Evolutionary conservation across 1,284 basidiomycete species (phyloP).

Genomic region (Cryptococcus neoformans): DNA sequence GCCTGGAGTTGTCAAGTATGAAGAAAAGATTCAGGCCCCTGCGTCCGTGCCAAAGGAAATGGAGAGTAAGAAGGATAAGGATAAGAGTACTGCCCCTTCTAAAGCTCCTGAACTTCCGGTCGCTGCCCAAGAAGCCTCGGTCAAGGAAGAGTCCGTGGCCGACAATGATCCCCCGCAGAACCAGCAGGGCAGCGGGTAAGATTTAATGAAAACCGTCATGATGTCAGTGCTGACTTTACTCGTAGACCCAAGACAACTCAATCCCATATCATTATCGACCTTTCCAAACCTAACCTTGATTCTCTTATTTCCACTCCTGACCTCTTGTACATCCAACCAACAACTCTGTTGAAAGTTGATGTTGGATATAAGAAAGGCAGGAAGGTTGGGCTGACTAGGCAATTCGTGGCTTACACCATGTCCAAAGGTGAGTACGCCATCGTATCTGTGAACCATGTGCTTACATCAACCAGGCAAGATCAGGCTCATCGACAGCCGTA

Average conservation of each 20-base stretch:
- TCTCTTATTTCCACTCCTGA: constrained; percentile 21
- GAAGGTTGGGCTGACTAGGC: constrained; percentile 28
- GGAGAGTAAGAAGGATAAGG: not conserved
- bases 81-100: not conserved
- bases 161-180: no score
- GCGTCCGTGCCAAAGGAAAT: no score
- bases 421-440: constrained; percentile 22
- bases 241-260: constrained; percentile 19
- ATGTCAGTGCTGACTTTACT: not conserved
- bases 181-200: no score
- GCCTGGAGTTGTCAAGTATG: not conserved
- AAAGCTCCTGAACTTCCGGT: not conserved
- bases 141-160: no score
- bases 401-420: constrained; percentile 39
- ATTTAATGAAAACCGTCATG: not conserved
- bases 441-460: not conserved
- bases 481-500: constrained; percentile 31
- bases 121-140: not conserved
- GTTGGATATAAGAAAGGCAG: constrained; percentile 23
- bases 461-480: constrained; percentile 25
- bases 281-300: constrained; percentile 30
- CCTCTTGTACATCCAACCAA: constrained; percentile 25
- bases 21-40: no score
- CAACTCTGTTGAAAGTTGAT: constrained; percentile 31
- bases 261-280: constrained; percentile 25